Evolutionary conservation across 495 filamentous ascomycete genomes (phyloP).

Genomic region (Tuber umbilicatum): DNA sequence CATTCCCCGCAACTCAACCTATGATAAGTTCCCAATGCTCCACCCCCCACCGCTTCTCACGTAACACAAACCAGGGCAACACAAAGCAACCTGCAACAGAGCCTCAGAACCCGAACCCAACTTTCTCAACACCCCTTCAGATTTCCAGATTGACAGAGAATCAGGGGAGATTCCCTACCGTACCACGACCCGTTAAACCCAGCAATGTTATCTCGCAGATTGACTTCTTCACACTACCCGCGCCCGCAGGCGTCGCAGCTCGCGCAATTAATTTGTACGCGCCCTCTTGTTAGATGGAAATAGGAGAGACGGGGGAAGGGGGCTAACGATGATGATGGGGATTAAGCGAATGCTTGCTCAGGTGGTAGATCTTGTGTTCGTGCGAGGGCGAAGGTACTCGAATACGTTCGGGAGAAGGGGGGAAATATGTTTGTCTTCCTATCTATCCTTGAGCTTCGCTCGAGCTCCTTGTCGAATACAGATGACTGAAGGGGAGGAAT

Average conservation of each 20-base stretch:
- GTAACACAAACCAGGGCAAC: background rate
- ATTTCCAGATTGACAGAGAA: background rate
- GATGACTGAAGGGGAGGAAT: background rate
- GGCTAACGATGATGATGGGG: background rate
- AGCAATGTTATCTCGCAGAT: slow-evolving; percentile 1
- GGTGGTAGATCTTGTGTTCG: background rate
- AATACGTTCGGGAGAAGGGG: background rate
- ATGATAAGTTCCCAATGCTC: background rate
- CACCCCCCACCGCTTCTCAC: background rate
- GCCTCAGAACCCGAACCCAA: background rate
- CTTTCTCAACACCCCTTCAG: background rate
- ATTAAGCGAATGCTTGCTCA: background rate
- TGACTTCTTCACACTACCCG: background rate
- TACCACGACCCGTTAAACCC: background rate
- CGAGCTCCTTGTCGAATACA: background rate
- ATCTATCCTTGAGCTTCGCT: background rate
- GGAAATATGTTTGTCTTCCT: background rate
- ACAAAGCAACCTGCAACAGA: background rate
- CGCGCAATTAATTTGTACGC: slow-evolving; percentile 4
- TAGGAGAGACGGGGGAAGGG: background rate
- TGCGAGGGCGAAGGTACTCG: background rate
- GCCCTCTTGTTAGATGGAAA: background rate
- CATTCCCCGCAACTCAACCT: background rate
- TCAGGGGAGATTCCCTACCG: background rate
- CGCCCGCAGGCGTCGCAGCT: background rate